These are phyloP conservation scores for Verticillium tricorpus DNA, from an alignment of 2,329 filamentous ascomycete genomes.

Conservation along the genomic window DNA sequence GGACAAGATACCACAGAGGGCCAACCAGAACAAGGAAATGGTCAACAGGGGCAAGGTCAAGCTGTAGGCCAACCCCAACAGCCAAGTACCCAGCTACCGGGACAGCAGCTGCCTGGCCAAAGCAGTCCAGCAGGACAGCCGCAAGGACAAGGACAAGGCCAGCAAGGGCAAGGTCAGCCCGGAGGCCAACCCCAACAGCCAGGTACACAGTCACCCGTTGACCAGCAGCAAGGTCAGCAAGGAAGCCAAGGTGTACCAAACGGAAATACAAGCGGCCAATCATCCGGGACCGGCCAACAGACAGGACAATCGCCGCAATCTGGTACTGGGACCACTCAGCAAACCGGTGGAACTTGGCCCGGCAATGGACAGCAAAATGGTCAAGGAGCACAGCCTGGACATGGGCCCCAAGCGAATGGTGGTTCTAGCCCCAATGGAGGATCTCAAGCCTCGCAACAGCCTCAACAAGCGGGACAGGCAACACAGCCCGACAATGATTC, in stretches of 20 bases:
- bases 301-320: neutral
- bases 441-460: neutral
- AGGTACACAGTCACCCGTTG: neutral
- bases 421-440: neutral
- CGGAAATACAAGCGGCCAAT: neutral
- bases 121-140: neutral
- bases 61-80: neutral
- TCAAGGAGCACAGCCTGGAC: neutral
- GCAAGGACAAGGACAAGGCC: neutral
- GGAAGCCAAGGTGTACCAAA: neutral
- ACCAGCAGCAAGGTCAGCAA: neutral
- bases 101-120: neutral
- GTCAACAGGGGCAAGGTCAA: neutral
- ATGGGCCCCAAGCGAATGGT: neutral
- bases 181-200: neutral
- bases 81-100: neutral
- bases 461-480: neutral
- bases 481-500: neutral
- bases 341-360: neutral
- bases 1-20: neutral
- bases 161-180: no score
- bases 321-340: neutral
- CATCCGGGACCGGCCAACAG: neutral
- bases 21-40: neutral
- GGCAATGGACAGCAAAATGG: neutral